Percentiles rank a stretch among this genome's conserved stretches.
Evolutionary conservation across 1,284 basidiomycete species (phyloP).

Genomic region (Uromyces viciae-fabae): DNA sequence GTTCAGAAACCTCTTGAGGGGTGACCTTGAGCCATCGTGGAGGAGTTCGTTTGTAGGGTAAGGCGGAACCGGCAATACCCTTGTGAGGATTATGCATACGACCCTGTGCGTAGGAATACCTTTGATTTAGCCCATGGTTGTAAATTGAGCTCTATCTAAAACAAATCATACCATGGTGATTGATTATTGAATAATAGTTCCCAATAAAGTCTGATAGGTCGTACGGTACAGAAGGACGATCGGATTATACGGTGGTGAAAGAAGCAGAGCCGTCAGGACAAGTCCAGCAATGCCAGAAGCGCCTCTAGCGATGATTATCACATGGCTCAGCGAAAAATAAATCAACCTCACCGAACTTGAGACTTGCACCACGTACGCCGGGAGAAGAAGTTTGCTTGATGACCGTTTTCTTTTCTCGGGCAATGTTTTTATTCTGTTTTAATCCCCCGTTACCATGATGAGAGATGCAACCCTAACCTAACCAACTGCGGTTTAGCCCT

Average conservation of each 20-base stretch:
- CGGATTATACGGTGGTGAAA: not conserved
- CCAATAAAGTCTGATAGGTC: not conserved
- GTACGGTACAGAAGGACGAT: not conserved
- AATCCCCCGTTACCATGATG: too few relatives aligned
- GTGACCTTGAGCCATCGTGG: conserved; percentile 96
- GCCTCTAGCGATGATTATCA: conserved; percentile 35
- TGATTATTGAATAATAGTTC: not conserved
- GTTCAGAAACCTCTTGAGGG: conserved; percentile 89
- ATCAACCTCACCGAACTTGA: conserved; percentile 34
- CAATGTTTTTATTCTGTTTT: too few relatives aligned
- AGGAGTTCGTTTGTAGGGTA: conserved; percentile 91
- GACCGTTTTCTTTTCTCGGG: not conserved
- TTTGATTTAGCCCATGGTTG: not conserved
- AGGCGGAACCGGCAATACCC: conserved; percentile 96
- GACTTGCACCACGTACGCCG: conserved; percentile 17
- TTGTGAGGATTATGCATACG: conserved; percentile 97
- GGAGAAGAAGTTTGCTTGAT: not conserved
- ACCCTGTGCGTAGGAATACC: conserved; percentile 57
- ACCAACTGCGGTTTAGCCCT: too few relatives aligned
- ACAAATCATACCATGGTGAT: conserved; percentile 19
- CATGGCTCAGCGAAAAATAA: conserved; percentile 25
- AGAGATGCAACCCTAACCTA: too few relatives aligned
- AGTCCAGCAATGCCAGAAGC: conserved; percentile 44
- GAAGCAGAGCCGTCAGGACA: conserved; percentile 39
- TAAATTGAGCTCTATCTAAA: not conserved